Percentiles rank a stretch among this genome's conserved stretches.
phyloP scores from a whole-genome alignment of 176 grass and related monocot species.

The Carex littledalei region DNA sequence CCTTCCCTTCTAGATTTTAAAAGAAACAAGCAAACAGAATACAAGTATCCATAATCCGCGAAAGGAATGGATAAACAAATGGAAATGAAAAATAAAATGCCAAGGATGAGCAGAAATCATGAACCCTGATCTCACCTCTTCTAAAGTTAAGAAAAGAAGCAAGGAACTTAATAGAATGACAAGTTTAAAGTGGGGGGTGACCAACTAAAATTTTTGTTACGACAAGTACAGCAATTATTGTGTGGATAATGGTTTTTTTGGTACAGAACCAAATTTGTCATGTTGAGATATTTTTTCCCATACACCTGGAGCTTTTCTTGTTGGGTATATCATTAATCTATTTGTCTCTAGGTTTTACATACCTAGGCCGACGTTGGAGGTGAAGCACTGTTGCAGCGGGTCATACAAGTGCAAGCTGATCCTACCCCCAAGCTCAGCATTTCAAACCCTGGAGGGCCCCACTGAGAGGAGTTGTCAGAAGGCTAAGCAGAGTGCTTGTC shows the following conservation, averaged over 20 bases:
- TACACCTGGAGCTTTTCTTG: background rate
- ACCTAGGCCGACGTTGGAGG: slow-evolving; percentile 47
- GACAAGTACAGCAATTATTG: background rate
- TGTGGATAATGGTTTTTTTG: background rate
- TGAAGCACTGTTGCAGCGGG: slow-evolving; percentile 32
- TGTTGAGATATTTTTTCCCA: background rate
- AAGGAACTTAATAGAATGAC: background rate
- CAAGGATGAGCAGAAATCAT: background rate
- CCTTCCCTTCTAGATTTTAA: background rate
- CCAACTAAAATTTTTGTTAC: background rate
- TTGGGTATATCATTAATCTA: background rate
- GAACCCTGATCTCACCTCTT: background rate
- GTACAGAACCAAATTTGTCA: background rate
- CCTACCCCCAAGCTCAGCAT: slow-evolving; percentile 50
- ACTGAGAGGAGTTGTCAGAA: slow-evolving; percentile 51
- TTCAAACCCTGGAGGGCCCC: slow-evolving; percentile 57
- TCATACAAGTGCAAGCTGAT: slow-evolving; percentile 52
- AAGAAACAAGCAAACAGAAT: background rate
- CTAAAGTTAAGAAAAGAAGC: background rate
- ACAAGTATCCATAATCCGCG: background rate
- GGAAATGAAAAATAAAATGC: background rate
- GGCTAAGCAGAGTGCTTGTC: slow-evolving; percentile 68
- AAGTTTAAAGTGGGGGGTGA: background rate
- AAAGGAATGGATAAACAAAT: background rate
- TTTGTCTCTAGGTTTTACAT: slow-evolving; percentile 34